These are phyloP conservation scores for Cyclotella atomus DNA, from an alignment of 108 stramenopile genomes.

Conservation along the genomic window DNA sequence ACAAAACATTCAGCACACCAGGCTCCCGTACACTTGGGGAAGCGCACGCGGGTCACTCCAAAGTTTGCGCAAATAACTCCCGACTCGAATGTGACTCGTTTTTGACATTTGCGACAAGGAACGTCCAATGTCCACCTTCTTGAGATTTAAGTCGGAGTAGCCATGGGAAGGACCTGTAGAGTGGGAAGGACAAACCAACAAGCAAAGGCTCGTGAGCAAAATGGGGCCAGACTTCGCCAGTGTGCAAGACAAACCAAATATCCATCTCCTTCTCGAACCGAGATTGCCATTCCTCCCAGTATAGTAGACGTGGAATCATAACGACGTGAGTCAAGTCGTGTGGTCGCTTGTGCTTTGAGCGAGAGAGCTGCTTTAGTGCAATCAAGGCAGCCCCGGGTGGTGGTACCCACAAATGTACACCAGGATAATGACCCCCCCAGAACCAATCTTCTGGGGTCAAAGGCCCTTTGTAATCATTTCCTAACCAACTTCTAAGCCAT, in stretches of 20 bases:
- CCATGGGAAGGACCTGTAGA: conserved; percentile 2
- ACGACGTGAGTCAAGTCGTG: neutral
- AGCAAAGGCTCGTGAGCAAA: conserved; percentile 31
- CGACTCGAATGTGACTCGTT: conserved; percentile 21
- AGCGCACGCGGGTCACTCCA: conserved; percentile 12
- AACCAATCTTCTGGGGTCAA: conserved; percentile 9
- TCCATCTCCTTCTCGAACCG: conserved; percentile 12
- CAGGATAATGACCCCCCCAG: neutral
- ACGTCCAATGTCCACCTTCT: conserved; percentile 11
- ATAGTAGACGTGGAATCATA: conserved; percentile 7
- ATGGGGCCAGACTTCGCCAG: conserved; percentile 18
- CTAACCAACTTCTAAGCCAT: neutral
- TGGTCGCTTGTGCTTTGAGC: neutral
- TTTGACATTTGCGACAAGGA: conserved; percentile 10
- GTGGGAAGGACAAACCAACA: conserved; percentile 32
- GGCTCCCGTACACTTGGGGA: conserved; percentile 3
- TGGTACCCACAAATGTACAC: conserved; percentile 18
- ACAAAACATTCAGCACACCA: conserved; percentile 28
- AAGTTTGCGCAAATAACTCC: conserved; percentile 32
- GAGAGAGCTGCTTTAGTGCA: neutral
- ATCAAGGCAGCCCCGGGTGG: conserved; percentile 11
- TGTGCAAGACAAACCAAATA: neutral
- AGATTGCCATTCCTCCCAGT: neutral
- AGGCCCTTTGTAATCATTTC: neutral
- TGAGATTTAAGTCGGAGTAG: neutral